These are phyloP conservation scores for Aspergillus felis DNA, from an alignment of 2,329 filamentous ascomycete species.

Conservation along the genomic window DNA sequence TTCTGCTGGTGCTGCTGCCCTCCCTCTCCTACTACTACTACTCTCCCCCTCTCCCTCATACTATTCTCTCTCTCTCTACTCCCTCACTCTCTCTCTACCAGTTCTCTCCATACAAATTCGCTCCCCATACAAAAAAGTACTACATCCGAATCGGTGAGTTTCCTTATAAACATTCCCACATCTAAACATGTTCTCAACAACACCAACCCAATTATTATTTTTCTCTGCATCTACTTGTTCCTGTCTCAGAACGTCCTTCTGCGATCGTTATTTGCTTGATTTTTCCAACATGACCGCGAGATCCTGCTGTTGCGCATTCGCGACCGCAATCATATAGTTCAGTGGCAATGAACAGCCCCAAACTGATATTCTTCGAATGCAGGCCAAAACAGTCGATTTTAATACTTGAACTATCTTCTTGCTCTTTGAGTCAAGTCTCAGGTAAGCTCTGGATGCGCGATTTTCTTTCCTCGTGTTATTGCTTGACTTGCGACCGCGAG, in stretches of 20 bases:
- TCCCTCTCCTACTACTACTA: slow-evolving; percentile 16
- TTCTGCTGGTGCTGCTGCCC: slow-evolving; percentile 32
- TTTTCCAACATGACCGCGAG: slow-evolving; percentile 21
- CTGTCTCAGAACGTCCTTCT: slow-evolving; percentile 11
- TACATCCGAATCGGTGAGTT: slow-evolving; percentile 35
- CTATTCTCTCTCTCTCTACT: slow-evolving; percentile 29
- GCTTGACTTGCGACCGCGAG: slow-evolving; percentile 21
- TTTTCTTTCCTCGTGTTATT: slow-evolving; percentile 14
- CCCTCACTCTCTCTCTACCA: slow-evolving; percentile 29
- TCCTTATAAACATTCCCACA: slow-evolving; percentile 27
- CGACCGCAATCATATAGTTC: slow-evolving; percentile 20
- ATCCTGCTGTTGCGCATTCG: slow-evolving; percentile 21
- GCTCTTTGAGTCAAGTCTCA: slow-evolving; percentile 10
- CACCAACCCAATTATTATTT: slow-evolving; percentile 24
- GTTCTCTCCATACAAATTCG: slow-evolving; percentile 33
- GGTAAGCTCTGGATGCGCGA: slow-evolving; percentile 17
- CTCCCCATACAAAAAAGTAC: slow-evolving; percentile 37
- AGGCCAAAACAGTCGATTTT: slow-evolving; percentile 11
- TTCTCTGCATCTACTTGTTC: slow-evolving; percentile 13
- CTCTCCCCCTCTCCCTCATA: slow-evolving; percentile 24
- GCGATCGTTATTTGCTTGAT: slow-evolving; percentile 14
- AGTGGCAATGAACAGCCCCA: slow-evolving; percentile 5
- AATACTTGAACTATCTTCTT: slow-evolving; percentile 7
- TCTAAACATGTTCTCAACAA: slow-evolving; percentile 21
- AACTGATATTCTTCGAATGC: slow-evolving; percentile 8